Conservation (phyloP, 2,329 filamentous ascomycete genomes). For the Neonectria punicea region DNA sequence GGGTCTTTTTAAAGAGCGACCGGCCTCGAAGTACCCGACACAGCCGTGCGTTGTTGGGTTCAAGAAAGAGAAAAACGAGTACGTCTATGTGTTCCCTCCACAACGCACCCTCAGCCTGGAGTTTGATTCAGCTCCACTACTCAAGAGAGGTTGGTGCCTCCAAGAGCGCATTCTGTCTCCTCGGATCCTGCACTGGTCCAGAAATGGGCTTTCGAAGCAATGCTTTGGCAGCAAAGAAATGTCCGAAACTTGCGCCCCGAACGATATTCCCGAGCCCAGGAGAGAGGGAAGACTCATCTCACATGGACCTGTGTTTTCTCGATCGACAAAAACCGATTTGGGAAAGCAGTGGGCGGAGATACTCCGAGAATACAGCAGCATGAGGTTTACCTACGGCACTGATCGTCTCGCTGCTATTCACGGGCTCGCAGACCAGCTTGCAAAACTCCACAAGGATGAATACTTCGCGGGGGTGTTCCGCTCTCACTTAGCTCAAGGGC, state of each 20-base stretch:
- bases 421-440: constrained; percentile 15
- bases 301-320: too few species aligned
- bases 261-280: too few species aligned
- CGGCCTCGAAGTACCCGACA: background rate
- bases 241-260: too few species aligned
- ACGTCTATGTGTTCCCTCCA: background rate
- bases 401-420: constrained; percentile 23
- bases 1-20: constrained; percentile 10
- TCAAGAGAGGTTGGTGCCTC: constrained; percentile 50
- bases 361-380: constrained; percentile 3
- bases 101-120: background rate
- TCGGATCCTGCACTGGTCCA: constrained; percentile 2
- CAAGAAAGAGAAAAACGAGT: background rate
- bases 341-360: background rate
- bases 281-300: too few species aligned
- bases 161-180: constrained; percentile 2
- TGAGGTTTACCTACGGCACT: constrained; percentile 12
- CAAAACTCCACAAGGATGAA: background rate
- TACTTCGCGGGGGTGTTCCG: constrained; percentile 23
- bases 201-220: background rate
- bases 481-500: constrained; percentile 12
- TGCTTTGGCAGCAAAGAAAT: background rate
- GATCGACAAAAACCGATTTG: background rate
- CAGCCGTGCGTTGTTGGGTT: background rate
- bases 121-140: background rate